Evolutionary conservation across 2,329 filamentous ascomycete genomes (phyloP), one percentile per base, ranked within the genome.

Genomic region (Capronia epimyces): DNA sequence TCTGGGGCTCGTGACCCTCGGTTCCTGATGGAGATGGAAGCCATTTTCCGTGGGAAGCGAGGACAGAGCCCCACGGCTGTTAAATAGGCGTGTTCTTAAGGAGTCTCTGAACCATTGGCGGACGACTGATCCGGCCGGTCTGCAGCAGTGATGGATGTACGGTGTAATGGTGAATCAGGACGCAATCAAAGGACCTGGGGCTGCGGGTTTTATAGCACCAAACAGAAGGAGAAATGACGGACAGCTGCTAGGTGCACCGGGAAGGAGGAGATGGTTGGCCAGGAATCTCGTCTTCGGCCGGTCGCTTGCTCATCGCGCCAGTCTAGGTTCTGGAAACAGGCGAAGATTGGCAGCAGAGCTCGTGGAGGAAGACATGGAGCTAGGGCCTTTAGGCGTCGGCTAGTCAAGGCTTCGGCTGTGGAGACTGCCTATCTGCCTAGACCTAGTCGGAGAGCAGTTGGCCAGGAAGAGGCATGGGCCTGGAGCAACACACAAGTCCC

Each of bases 311-410:
- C 34, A 37, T 37, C 34, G 34, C 34, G 21, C n/a, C 16, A 22
- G 34, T 21, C 40, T 44, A 34, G 44, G 32, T 37, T 51, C 40
- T 55, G 44, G 41, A 42, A 51, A 52, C 41, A 31, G 37, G 49
- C 22, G 39, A 37, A 49, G 31, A 49, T 49, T 49, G 46, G 39
- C 37, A 25, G 39, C 39, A 24, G 36, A 42, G 39, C 39, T 24
- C 39, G 39, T 42, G 39, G 39, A 42, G 13, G 39, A 42, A 15
- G 21, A 24, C 21, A 20, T 3, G 21, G 21, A 27, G 39, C 39
- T 42, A 42, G 16, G 39, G 5, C 21, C 21, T 13, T 20, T 42
- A 42, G 39, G 39, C 39, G 39, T 25, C 34, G 15, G 15, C 16
- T 20, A 42, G 39, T 15, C 10, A 42, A 13, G 4, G 8, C 39